Conservation (phyloP, 169 alveolate species). For the Ichthyophthirius multifiliis region DNA sequence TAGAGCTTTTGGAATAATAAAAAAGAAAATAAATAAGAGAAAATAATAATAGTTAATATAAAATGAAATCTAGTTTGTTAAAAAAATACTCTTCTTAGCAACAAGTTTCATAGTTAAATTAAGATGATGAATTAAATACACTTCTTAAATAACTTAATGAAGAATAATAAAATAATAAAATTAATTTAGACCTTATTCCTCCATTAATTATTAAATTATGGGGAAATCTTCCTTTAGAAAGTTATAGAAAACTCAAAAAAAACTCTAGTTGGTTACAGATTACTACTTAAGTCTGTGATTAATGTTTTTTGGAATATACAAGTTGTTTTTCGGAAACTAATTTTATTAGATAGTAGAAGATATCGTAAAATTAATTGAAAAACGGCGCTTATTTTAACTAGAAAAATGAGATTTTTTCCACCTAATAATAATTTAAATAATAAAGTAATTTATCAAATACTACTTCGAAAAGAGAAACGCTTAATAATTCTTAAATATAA, state of each 20-base stretch:
- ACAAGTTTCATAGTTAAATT: background rate
- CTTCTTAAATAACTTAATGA: conserved; percentile 3
- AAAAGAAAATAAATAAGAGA: conserved; percentile 7
- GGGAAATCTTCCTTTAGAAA: conserved; percentile 33
- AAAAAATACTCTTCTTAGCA: too few relatives aligned
- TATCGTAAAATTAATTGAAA: background rate
- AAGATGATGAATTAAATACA: background rate
- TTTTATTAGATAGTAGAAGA: background rate
- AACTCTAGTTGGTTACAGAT: conserved; percentile 35
- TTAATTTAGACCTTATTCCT: conserved; percentile 15
- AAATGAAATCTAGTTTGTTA: too few relatives aligned
- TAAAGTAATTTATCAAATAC: too few relatives aligned
- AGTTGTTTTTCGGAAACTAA: background rate
- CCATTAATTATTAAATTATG: conserved; percentile 38
- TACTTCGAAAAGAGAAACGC: too few relatives aligned
- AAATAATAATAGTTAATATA: conserved; percentile 16
- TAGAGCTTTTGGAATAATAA: background rate
- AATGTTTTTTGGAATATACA: conserved; percentile 44
- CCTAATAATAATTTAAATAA: too few relatives aligned
- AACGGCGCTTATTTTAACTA: background rate
- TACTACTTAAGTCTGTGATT: conserved; percentile 43
- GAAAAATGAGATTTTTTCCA: background rate
- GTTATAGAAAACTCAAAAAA: conserved; percentile 17
- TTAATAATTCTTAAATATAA: background rate
- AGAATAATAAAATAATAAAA: conserved; percentile 21